Evolutionary conservation across 2,329 filamentous ascomycete genomes (phyloP), one percentile per base, ranked within the genome.

Genomic region (Calonectria pauciramosa): DNA sequence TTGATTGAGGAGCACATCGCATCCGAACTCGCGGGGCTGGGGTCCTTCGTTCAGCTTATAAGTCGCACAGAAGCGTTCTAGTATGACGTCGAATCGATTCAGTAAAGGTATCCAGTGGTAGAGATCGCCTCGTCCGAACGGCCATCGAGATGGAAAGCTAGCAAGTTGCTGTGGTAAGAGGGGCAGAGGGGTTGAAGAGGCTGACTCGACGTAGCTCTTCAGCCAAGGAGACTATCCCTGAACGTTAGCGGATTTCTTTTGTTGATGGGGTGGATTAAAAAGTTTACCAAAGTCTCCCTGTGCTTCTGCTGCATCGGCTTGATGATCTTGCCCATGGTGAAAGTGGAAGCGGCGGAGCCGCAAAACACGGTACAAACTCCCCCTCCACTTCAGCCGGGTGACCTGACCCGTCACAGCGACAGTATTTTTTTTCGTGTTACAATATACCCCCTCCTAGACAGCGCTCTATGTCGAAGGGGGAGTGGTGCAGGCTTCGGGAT

Each of bases 31-130:
- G 79, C 92, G 91, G 60, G 89, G 91, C 85, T 99, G 97, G 2
- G 96, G 95, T 0, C 95, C 95, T 73, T 94, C 90, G 75, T 92
- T 91, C 71, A 99, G 89, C 75, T 92, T 92, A 86, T 99, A 99
- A 77, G 92, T 93, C 71, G 91, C 89, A 84, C 93, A 95, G 84
- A 98, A 96, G 49, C 92, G 89, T 80, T 98, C 95, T 51, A 99
- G 88, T 77, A 99, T 93, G 82, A 91, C 92, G 85, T 99, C 97
- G 85, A 99, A 99, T 72, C 96, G 93, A 85, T 99, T 98, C 74
- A 99, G 87, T 30, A 98, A 90, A 34, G 95, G 93, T 79, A 99
- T 98, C 97, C 97, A 99, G 88, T 99, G 96, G 84, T 99, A 99
- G 36, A 99, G 89, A 84, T 99, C 97, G 75, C 97, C 97, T 84